Evolutionary conservation across 768 basidiomycete species (phyloP).

Genomic region (Mycena haematopus): DNA sequence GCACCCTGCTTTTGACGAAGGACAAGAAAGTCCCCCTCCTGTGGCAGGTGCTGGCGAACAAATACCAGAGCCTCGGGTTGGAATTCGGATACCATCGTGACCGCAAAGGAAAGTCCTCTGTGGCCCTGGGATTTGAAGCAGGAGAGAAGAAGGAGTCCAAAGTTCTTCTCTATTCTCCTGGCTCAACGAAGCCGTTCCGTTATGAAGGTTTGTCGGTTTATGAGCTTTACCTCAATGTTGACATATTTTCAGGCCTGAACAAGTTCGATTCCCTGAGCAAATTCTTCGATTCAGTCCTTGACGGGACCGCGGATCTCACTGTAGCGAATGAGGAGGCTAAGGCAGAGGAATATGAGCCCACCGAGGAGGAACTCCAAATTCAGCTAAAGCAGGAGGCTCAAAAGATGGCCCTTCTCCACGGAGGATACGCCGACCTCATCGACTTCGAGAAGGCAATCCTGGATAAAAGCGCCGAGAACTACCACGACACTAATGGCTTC

Average conservation of each 20-base stretch:
- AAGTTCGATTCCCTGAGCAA: constrained; percentile 79
- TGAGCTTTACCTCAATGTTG: not conserved
- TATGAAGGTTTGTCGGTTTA: constrained; percentile 64
- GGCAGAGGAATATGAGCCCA: constrained; percentile 48
- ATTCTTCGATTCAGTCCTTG: constrained; percentile 74
- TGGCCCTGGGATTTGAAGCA: constrained; percentile 63
- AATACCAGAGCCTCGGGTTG: constrained; percentile 62
- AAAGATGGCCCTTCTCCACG: constrained; percentile 56
- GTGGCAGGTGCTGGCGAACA: constrained; percentile 82
- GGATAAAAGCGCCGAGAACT: constrained; percentile 49
- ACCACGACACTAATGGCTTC: constrained; percentile 50
- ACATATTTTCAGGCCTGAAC: constrained; percentile 53
- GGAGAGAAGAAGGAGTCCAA: constrained; percentile 64
- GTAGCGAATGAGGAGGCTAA: constrained; percentile 47
- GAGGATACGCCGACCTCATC: constrained; percentile 55
- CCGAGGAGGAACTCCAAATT: constrained; percentile 53
- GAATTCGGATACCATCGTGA: constrained; percentile 71
- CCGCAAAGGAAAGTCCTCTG: constrained; percentile 64
- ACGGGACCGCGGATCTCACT: constrained; percentile 68
- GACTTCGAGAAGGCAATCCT: constrained; percentile 59
- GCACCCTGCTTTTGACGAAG: constrained; percentile 75
- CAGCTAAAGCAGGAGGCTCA: constrained; percentile 59
- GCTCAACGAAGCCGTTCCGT: constrained; percentile 58
- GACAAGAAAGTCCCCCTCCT: constrained; percentile 78
- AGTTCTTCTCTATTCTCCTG: constrained; percentile 73